Evolutionary conservation across 1,139 yeast species (phyloP), one percentile per base, ranked within the genome.

Genomic region (Lodderomyces orthopsilosis): DNA sequence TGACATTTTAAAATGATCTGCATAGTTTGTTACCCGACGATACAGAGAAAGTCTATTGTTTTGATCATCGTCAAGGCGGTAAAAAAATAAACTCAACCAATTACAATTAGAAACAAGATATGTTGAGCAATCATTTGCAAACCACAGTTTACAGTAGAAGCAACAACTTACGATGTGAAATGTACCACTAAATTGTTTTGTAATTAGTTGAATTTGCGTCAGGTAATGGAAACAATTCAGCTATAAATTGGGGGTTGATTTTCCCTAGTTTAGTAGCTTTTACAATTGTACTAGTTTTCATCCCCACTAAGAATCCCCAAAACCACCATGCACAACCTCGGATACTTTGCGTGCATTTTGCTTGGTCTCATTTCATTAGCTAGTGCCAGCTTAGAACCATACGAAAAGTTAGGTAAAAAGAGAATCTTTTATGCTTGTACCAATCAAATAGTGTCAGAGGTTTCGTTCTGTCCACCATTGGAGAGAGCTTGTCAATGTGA

Each of bases 401-500:
- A 30, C n/a, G 19, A 30, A 12, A 30, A 30, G 10, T n/a, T 17
- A 18, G 26, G 24, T 13, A 30, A 30, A 9, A 30, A 30, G 10
- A 38, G 38, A 38, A 39, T 28, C 13, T 38, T 35, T 24, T 42
- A 22, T 26, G 46, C 41, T 10, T 43, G 46, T 24, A 37, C 37
- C 14, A 32, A 23, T 14, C 44, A 43, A 41, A 27, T 46, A 15
- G 14, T 24, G 4, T 34, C 41, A 2, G 38, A 37, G 10, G 49
- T 36, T 10, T 14, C 41, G 17, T 38, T 41, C 17, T 46, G 49
- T 22, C 24, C 40, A 10, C 36, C 37, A 4, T 8, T 14, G 10
- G 38, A 40, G n/a, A 37, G 30, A n/a, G 27, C 41, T n/a, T 46
- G 49, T 35, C 28, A 22, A 15, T 46, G 49, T 36, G 15, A 22